These are phyloP conservation scores for Aspergillus chevalieri DNA, from an alignment of 2,329 filamentous ascomycete genomes.

Conservation along the genomic window DNA sequence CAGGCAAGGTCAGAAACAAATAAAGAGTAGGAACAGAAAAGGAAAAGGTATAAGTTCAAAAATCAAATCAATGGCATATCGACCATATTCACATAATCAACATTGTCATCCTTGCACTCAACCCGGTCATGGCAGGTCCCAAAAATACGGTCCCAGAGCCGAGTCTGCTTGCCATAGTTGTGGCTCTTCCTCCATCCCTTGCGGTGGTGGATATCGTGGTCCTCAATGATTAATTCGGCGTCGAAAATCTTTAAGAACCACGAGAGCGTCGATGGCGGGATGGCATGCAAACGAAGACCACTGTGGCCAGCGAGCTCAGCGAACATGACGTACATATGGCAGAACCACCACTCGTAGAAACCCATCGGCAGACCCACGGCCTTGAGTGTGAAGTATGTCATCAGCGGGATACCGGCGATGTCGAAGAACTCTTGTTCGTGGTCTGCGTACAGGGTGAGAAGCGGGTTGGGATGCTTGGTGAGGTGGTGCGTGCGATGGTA, in stretches of 20 bases:
- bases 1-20: background rate
- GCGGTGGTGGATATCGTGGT: constrained; percentile 22
- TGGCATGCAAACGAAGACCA: constrained; percentile 17
- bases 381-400: constrained; percentile 17
- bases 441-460: constrained; percentile 20
- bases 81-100: constrained; percentile 18
- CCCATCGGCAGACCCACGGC: constrained; percentile 19
- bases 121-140: constrained; percentile 20
- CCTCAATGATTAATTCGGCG: constrained; percentile 21
- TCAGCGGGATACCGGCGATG: constrained; percentile 18
- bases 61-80: constrained; percentile 17
- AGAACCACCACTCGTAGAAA: constrained; percentile 24
- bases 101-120: constrained; percentile 15
- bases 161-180: constrained; percentile 22
- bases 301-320: constrained; percentile 21
- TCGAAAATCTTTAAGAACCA: constrained; percentile 15
- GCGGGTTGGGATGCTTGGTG: constrained; percentile 21
- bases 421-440: constrained; percentile 21
- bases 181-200: constrained; percentile 23
- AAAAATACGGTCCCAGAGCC: constrained; percentile 21
- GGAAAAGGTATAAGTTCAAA: background rate
- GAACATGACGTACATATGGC: constrained; percentile 20
- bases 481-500: constrained; percentile 23
- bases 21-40: background rate
- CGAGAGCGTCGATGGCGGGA: constrained; percentile 15